phyloP scores from a whole-genome alignment of 2,329 filamentous ascomycete genomes.

The Diplocarpon rosae region DNA sequence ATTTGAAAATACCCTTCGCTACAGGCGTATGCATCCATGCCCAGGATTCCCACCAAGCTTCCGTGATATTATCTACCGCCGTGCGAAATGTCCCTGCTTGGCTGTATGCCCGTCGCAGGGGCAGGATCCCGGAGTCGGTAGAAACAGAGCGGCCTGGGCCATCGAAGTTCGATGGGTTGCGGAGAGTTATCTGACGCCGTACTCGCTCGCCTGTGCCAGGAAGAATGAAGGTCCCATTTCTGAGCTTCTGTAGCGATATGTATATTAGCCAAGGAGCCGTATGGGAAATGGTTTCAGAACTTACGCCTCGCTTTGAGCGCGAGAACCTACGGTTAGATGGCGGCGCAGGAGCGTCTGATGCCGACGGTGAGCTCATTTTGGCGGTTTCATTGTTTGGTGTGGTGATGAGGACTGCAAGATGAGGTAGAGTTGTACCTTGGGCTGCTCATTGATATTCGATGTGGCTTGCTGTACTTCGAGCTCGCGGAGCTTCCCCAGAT shows the following conservation, averaged over 20 bases:
- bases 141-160: conserved; percentile 7
- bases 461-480: background rate
- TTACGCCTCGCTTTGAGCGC: conserved; percentile 22
- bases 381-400: conserved; percentile 13
- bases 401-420: background rate
- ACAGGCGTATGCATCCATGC: conserved; percentile 58
- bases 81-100: conserved; percentile 26
- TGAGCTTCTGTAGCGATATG: conserved; percentile 48
- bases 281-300: conserved; percentile 2
- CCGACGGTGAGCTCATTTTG: conserved; percentile 25
- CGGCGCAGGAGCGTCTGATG: conserved; percentile 19
- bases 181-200: conserved; percentile 68
- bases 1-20: conserved; percentile 77
- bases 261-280: background rate
- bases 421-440: too few relatives aligned
- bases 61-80: conserved; percentile 27
- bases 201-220: conserved; percentile 78
- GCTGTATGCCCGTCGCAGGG: conserved; percentile 13
- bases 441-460: background rate
- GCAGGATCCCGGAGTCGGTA: conserved; percentile 8
- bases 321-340: conserved; percentile 15
- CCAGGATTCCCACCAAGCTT: conserved; percentile 34
- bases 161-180: conserved; percentile 35
- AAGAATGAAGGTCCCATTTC: conserved; percentile 78
- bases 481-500: conserved; percentile 6